phyloP scores from a whole-genome alignment of 2,329 filamentous ascomycete species.

The Exophiala spinifera region DNA sequence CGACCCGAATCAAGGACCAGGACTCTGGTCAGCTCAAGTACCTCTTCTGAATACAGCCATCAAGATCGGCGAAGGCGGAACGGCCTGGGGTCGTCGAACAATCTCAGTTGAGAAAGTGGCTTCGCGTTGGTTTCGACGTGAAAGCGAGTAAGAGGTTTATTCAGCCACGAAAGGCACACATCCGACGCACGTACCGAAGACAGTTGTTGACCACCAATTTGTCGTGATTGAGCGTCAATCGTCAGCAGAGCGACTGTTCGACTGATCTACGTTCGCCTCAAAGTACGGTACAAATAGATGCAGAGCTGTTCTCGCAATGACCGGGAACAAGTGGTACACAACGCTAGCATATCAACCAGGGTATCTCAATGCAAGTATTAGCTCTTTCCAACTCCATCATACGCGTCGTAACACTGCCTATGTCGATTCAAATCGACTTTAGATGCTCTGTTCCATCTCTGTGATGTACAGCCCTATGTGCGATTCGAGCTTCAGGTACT shows the following conservation, averaged over 20 bases:
- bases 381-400: conserved; percentile 10
- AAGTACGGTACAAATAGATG: too few relatives aligned
- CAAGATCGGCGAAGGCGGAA: conserved; percentile 48
- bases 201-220: too few relatives aligned
- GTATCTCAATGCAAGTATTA: conserved; percentile 32
- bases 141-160: conserved; percentile 22
- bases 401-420: conserved; percentile 11
- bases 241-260: too few relatives aligned
- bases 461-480: conserved; percentile 98
- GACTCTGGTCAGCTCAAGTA: conserved; percentile 50
- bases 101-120: conserved; percentile 58
- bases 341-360: conserved; percentile 25
- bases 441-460: conserved; percentile 92
- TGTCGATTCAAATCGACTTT: conserved; percentile 1
- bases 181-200: too few relatives aligned
- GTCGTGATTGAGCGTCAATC: too few relatives aligned
- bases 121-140: conserved; percentile 64
- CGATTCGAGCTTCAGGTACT: conserved; percentile 95
- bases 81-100: conserved; percentile 56
- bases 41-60: conserved; percentile 61
- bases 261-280: too few relatives aligned
- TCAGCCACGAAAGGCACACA: too few relatives aligned
- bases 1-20: conserved; percentile 34
- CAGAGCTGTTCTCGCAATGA: too few relatives aligned
- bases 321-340: too few relatives aligned